Evolutionary conservation across 2,329 filamentous ascomycete genomes (phyloP).

Genomic region (Alternaria triticimaculans): DNA sequence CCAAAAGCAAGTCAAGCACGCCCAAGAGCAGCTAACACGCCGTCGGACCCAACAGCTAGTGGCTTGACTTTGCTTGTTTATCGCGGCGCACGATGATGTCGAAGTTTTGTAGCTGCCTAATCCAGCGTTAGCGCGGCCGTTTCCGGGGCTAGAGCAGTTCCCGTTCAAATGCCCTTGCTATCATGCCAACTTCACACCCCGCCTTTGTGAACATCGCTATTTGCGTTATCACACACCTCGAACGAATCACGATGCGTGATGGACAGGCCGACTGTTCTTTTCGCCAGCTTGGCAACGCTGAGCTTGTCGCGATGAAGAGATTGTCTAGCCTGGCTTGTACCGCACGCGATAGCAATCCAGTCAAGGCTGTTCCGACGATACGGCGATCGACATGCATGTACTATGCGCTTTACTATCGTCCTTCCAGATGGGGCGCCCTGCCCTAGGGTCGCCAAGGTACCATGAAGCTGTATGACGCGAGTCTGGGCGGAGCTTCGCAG

Average conservation of each 20-base stretch:
- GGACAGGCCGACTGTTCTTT: background rate
- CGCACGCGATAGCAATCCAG: background rate
- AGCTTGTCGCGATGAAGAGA: background rate
- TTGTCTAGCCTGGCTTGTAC: background rate
- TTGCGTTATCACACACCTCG: background rate
- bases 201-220: background rate
- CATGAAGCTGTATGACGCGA: background rate
- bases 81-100: constrained; percentile 1
- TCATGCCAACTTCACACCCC: background rate
- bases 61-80: constrained; percentile 18
- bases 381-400: constrained; percentile 7
- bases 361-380: background rate
- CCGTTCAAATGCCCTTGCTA: background rate
- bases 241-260: background rate
- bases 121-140: constrained; percentile 1
- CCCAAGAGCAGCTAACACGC: constrained; percentile 6
- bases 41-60: constrained; percentile 4
- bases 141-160: background rate
- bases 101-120: constrained; percentile 12
- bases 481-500: background rate
- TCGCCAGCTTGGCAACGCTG: background rate
- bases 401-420: constrained; percentile 3
- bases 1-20: constrained; percentile 17
- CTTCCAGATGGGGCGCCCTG: constrained; percentile 1
- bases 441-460: constrained; percentile 3